phyloP scores from a whole-genome alignment of 352 stramenopile species.

The Globisporangium orthogonon region DNA sequence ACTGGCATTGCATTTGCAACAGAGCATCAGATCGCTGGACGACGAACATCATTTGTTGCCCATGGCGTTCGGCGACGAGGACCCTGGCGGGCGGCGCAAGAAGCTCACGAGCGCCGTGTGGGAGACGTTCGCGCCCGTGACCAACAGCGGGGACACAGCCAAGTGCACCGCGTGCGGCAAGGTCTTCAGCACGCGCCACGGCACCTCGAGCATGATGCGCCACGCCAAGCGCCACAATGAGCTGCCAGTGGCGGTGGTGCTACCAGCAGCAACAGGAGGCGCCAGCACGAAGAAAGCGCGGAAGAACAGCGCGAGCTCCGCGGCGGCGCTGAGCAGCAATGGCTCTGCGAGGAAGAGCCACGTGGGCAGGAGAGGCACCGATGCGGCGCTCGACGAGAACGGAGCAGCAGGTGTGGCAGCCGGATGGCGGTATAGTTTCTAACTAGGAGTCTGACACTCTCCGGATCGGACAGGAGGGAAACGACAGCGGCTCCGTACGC shows the following conservation, averaged over 20 bases:
- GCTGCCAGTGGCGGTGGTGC: constrained; percentile 18
- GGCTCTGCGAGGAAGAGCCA: constrained; percentile 35
- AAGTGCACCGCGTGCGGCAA: constrained; percentile 75
- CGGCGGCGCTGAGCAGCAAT: constrained; percentile 11
- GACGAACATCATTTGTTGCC: no score
- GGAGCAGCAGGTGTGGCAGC: constrained; percentile 38
- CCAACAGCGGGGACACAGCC: constrained; percentile 58
- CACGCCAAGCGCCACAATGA: constrained; percentile 75
- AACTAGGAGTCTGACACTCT: no score
- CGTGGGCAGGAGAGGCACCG: constrained; percentile 39
- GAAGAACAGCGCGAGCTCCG: constrained; percentile 19
- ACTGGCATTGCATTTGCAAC: no score
- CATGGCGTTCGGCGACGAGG: constrained; percentile 64
- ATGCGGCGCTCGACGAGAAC: constrained; percentile 51
- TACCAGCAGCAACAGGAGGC: not conserved
- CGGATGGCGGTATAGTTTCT: no score
- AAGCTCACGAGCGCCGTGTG: constrained; percentile 80
- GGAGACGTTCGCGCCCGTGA: constrained; percentile 76
- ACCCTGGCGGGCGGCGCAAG: constrained; percentile 65
- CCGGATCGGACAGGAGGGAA: constrained; percentile 34
- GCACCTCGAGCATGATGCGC: constrained; percentile 80
- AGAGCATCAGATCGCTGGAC: not conserved
- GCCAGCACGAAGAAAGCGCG: constrained; percentile 39
- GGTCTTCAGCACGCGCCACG: constrained; percentile 73
- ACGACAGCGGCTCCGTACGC: constrained; percentile 55